A percentile compares a stretch with the other conserved stretches of the same genome.
phyloP scores from a whole-genome alignment of 352 stramenopile genomes.

The Phytophthora pinifolia region DNA sequence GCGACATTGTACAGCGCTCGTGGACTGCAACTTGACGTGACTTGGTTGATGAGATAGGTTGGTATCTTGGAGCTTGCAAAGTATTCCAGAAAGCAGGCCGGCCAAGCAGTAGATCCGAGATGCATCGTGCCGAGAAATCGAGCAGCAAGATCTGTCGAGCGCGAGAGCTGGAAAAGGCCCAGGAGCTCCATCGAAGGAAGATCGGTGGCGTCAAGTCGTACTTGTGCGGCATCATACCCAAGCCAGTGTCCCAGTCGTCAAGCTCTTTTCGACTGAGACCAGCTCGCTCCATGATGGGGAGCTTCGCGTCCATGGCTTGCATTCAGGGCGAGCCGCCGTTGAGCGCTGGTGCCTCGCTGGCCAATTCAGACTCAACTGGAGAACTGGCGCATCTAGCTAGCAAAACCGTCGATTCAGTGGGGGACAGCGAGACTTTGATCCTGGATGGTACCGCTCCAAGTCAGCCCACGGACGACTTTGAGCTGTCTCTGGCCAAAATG shows the following conservation, averaged over 20 bases:
- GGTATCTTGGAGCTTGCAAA: background rate
- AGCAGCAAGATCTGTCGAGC: slow-evolving; percentile 78
- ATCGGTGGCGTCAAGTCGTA: slow-evolving; percentile 69
- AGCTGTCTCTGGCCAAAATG: slow-evolving; percentile 41
- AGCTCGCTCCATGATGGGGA: slow-evolving; percentile 12
- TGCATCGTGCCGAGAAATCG: slow-evolving; percentile 76
- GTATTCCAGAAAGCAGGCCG: no score
- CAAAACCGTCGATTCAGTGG: slow-evolving; percentile 1
- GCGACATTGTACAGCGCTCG: background rate
- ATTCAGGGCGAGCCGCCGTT: background rate
- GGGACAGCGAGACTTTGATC: slow-evolving; percentile 3
- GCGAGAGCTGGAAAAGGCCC: slow-evolving; percentile 66
- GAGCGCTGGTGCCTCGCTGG: slow-evolving; percentile 3
- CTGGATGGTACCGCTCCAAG: background rate
- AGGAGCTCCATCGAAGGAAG: slow-evolving; percentile 73
- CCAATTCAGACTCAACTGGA: background rate
- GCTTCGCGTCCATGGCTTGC: slow-evolving; percentile 10
- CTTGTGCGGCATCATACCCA: slow-evolving; percentile 40
- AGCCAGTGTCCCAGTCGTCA: slow-evolving; percentile 23
- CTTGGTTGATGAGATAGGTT: slow-evolving; percentile 10
- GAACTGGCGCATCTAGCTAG: background rate
- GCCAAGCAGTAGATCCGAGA: slow-evolving; percentile 13
- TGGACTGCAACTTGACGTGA: background rate
- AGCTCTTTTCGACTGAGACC: slow-evolving; percentile 21
- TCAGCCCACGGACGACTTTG: slow-evolving; percentile 25